Evolutionary conservation across 148 eudicot genomes (phyloP).

Genomic region (Camellia sinensis): DNA sequence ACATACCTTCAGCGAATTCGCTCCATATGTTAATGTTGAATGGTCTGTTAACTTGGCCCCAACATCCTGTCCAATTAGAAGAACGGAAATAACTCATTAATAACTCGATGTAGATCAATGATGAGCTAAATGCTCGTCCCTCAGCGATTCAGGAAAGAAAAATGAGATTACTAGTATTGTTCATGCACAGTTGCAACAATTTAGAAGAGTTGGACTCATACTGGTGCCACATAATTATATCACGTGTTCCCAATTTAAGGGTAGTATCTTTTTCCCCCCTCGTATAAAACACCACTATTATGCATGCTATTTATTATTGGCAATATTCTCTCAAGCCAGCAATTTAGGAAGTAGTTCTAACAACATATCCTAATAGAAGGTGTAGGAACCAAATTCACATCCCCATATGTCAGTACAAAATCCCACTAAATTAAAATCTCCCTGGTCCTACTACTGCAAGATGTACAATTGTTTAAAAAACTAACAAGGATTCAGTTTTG

Average conservation of each 20-base stretch:
- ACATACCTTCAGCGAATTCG: constrained; percentile 58
- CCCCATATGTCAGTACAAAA: neutral
- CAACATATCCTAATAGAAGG: neutral
- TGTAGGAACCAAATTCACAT: neutral
- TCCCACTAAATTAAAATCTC: neutral
- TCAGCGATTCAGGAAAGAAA: neutral
- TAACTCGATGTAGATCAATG: neutral
- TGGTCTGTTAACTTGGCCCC: constrained; percentile 44
- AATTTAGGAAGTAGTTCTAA: neutral
- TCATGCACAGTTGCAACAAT: neutral
- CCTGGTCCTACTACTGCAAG: no score
- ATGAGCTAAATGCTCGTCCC: neutral
- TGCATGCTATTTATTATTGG: neutral
- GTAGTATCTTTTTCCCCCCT: neutral
- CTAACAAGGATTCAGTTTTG: no score
- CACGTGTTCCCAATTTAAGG: neutral
- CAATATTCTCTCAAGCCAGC: neutral
- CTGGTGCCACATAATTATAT: neutral
- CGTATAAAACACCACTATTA: neutral
- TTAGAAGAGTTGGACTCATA: neutral
- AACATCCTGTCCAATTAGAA: constrained; percentile 43
- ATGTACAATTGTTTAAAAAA: no score
- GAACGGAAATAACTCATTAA: constrained; percentile 9
- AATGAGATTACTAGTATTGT: neutral
- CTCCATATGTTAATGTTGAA: constrained; percentile 44